phyloP scores from a whole-genome alignment of 768 basidiomycete species.

The Leccinum imitatum region DNA sequence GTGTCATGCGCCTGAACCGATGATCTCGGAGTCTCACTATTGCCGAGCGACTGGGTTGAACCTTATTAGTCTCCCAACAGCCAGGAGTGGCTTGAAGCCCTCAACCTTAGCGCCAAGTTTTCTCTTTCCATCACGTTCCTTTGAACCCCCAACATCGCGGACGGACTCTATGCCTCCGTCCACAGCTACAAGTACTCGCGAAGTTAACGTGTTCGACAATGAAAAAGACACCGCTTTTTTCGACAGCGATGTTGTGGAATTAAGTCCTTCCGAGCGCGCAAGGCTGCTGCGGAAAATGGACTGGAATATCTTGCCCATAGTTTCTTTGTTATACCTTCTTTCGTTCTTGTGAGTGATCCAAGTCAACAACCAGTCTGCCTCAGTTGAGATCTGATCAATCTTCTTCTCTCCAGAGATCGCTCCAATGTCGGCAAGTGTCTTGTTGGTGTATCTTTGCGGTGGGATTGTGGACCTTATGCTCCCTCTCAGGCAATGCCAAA shows the following conservation, averaged over 20 bases:
- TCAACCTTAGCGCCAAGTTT: background rate
- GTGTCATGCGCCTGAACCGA: background rate
- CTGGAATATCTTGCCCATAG: slow-evolving; percentile 43
- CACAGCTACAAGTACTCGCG: slow-evolving; percentile 6
- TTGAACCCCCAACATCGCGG: background rate
- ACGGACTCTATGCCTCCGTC: slow-evolving; percentile 18
- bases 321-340: slow-evolving; percentile 44
- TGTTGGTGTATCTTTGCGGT: background rate
- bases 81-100: background rate
- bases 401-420: slow-evolving; percentile 35
- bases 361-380: background rate
- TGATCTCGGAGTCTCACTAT: background rate
- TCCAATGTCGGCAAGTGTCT: slow-evolving; percentile 41
- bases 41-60: background rate
- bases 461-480: background rate
- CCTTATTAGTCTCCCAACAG: background rate
- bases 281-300: slow-evolving; percentile 43
- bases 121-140: background rate
- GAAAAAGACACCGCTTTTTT: slow-evolving; percentile 10
- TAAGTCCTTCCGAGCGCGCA: slow-evolving; percentile 22
- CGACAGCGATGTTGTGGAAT: slow-evolving; percentile 1
- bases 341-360: slow-evolving; percentile 43
- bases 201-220: slow-evolving; percentile 6
- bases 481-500: slow-evolving; percentile 38
- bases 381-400: background rate